phyloP scores from a whole-genome alignment of 1,284 basidiomycete genomes.

The Leccinum subrobustum region DNA sequence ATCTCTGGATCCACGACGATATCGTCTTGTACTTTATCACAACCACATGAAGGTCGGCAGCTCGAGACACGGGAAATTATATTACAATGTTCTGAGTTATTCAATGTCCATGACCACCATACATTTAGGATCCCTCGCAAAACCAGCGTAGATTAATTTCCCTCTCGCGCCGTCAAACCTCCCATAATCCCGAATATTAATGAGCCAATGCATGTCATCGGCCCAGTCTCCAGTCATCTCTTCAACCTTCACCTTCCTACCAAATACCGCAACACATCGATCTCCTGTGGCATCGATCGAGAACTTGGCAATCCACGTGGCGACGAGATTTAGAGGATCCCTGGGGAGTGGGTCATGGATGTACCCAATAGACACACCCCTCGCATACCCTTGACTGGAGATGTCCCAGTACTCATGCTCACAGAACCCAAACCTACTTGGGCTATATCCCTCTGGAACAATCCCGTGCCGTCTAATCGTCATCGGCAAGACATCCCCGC shows the following conservation, averaged over 20 bases:
- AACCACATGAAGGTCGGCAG: too few relatives aligned
- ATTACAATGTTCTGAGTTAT: background rate
- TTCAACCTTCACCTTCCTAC: background rate
- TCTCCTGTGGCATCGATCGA: background rate
- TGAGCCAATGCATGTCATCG: background rate
- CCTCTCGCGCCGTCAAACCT: too few relatives aligned
- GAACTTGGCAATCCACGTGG: background rate
- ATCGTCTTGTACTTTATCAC: background rate
- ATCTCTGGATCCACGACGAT: conserved; percentile 6
- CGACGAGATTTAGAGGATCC: background rate
- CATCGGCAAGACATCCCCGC: background rate
- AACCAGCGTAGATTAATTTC: background rate
- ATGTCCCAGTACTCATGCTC: background rate
- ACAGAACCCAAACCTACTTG: too few relatives aligned
- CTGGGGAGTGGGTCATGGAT: too few relatives aligned
- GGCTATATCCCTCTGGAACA: background rate
- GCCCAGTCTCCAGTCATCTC: background rate
- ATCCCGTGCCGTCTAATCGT: background rate
- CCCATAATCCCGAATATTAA: too few relatives aligned
- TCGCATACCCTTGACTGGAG: background rate
- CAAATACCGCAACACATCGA: background rate
- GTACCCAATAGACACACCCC: background rate
- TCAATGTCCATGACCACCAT: background rate
- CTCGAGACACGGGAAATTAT: too few relatives aligned
- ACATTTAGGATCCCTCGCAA: background rate